Evolutionary conservation across 2,329 filamentous ascomycete species (phyloP).

Genomic region (Aspergillus sp.): DNA sequence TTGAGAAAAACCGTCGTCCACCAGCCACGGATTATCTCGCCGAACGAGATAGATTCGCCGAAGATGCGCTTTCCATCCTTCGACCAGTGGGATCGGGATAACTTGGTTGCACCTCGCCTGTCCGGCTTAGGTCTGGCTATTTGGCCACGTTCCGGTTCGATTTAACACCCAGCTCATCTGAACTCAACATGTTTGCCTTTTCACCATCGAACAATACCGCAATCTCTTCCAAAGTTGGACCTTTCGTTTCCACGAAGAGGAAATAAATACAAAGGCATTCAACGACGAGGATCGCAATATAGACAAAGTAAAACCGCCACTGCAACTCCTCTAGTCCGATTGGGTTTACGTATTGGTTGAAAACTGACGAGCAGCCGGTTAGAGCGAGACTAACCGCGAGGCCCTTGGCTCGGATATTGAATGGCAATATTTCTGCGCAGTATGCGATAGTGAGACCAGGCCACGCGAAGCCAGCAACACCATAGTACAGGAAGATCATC

Average conservation of each 20-base stretch:
- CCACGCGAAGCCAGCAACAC: conserved; percentile 15
- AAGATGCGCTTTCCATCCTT: conserved; percentile 20
- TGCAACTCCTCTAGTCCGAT: conserved; percentile 30
- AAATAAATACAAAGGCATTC: conserved; percentile 35
- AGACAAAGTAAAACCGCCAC: conserved; percentile 42
- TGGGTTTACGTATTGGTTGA: conserved; percentile 37
- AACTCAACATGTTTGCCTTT: not conserved
- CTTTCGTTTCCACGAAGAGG: conserved; percentile 36
- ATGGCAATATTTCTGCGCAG: conserved; percentile 51
- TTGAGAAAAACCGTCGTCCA: conserved; percentile 11
- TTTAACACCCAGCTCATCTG: conserved; percentile 16
- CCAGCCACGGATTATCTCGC: conserved; percentile 11
- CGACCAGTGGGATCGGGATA: not conserved
- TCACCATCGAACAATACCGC: conserved; percentile 33
- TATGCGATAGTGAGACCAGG: conserved; percentile 36
- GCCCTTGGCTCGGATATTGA: conserved; percentile 51
- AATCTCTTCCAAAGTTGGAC: conserved; percentile 34
- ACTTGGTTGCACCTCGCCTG: not conserved
- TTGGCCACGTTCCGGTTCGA: not conserved
- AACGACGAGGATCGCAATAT: conserved; percentile 32
- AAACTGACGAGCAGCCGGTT: conserved; percentile 18
- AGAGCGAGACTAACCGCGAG: conserved; percentile 33
- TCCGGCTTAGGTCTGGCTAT: not conserved
- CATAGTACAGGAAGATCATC: conserved; percentile 36
- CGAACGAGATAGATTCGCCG: conserved; percentile 17